phyloP scores from a whole-genome alignment of 257 asterid species.

The Coffea eugenioides region DNA sequence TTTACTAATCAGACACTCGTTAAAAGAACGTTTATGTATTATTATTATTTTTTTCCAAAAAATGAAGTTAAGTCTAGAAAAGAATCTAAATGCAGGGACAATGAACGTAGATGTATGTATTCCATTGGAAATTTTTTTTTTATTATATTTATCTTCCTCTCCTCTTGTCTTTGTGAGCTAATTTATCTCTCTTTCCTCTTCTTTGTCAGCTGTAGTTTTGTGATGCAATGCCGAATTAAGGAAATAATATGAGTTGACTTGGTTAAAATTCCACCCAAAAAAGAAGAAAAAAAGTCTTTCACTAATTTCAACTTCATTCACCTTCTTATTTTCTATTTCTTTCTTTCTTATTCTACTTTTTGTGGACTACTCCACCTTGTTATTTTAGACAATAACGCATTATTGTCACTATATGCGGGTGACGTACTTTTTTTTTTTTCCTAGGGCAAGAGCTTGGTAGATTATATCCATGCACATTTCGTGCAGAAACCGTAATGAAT shows the following conservation, averaged over 20 bases:
- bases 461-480: neutral
- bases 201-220: neutral
- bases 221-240: neutral
- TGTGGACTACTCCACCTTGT: neutral
- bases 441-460: neutral
- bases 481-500: neutral
- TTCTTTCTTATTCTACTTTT: neutral
- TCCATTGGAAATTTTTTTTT: neutral
- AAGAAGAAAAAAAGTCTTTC: neutral
- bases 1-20: no score
- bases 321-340: neutral
- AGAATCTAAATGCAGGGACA: no score
- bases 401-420: neutral
- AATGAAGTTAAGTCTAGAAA: no score
- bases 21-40: no score
- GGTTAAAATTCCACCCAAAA: no score
- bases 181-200: neutral
- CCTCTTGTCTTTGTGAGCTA: neutral
- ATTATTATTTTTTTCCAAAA: no score
- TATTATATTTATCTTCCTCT: neutral
- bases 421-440: neutral
- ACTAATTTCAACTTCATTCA: neutral
- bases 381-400: neutral
- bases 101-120: no score
- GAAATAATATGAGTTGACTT: neutral